Conservation (phyloP, 164 flowering plant species). For the Pachysandra terminalis region DNA sequence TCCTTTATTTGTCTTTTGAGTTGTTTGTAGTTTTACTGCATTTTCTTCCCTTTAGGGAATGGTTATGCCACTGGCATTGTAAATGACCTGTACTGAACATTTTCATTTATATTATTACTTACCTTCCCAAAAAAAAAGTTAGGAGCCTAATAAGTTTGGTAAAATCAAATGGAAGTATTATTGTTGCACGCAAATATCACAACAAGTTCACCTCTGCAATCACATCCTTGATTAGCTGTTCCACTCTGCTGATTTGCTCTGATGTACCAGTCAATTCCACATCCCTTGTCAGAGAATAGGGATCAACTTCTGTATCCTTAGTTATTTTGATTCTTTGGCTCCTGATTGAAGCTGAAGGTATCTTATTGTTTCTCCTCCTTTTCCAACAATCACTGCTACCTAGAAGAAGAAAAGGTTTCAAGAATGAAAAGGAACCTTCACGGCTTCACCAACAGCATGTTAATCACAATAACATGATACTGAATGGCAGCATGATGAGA, state of each 20-base stretch:
- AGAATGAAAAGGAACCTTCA: not conserved
- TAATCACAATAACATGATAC: not conserved
- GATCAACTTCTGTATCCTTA: conserved; percentile 75
- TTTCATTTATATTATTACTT: no score
- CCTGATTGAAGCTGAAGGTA: conserved; percentile 84
- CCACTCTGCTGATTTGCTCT: conserved; percentile 74
- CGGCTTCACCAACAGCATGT: not conserved
- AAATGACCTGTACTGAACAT: no score
- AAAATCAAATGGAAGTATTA: no score
- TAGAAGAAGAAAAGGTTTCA: not conserved
- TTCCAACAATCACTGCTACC: conserved; percentile 93
- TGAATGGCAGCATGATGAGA: not conserved
- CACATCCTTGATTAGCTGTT: conserved; percentile 73
- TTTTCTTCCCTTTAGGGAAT: no score
- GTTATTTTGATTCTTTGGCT: conserved; percentile 87
- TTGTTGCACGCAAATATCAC: no score
- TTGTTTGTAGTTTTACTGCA: no score
- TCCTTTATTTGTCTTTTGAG: no score
- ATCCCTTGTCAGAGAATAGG: conserved; percentile 41
- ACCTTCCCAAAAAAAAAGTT: no score
- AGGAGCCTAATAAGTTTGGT: no score
- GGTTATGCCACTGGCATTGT: no score
- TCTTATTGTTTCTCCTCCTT: conserved; percentile 84
- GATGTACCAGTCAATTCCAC: conserved; percentile 78
- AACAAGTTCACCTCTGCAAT: conserved; percentile 79